Evolutionary conservation across 352 stramenopile genomes (phyloP).

Genomic region (Phytophthora megakarya): DNA sequence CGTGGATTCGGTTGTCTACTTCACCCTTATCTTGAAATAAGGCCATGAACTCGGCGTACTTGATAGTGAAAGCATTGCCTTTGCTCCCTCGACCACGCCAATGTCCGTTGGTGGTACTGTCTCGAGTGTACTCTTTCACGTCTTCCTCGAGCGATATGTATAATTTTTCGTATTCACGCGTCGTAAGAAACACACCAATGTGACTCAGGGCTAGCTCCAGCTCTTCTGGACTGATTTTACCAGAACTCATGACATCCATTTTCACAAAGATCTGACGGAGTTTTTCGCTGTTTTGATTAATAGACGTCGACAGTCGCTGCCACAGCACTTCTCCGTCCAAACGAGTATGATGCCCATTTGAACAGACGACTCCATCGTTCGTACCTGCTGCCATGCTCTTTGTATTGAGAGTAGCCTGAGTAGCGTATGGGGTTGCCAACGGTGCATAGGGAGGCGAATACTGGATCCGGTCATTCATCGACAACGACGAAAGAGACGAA

Average conservation of each 20-base stretch:
- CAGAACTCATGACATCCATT: constrained; percentile 77
- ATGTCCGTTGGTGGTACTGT: constrained; percentile 27
- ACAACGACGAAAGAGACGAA: constrained; percentile 25
- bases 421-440: constrained; percentile 61
- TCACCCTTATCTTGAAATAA: constrained; percentile 44
- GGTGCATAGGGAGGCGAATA: constrained; percentile 25
- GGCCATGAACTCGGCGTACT: constrained; percentile 66
- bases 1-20: constrained; percentile 27
- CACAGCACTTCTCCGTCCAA: constrained; percentile 62
- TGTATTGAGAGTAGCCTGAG: constrained; percentile 28
- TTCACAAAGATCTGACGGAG: constrained; percentile 78
- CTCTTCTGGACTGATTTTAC: constrained; percentile 65
- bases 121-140: constrained; percentile 34
- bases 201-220: constrained; percentile 74
- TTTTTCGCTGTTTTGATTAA: constrained; percentile 64
- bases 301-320: constrained; percentile 56
- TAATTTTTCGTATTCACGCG: constrained; percentile 65
- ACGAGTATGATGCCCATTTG: constrained; percentile 7
- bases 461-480: constrained; percentile 26
- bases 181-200: constrained; percentile 73
- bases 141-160: constrained; percentile 52
- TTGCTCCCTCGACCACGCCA: constrained; percentile 29
- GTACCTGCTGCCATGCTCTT: constrained; percentile 2
- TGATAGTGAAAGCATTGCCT: constrained; percentile 46
- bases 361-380: background rate